Conservation (phyloP, 23 red algal species). For the Gracilaria domingensis region DNA sequence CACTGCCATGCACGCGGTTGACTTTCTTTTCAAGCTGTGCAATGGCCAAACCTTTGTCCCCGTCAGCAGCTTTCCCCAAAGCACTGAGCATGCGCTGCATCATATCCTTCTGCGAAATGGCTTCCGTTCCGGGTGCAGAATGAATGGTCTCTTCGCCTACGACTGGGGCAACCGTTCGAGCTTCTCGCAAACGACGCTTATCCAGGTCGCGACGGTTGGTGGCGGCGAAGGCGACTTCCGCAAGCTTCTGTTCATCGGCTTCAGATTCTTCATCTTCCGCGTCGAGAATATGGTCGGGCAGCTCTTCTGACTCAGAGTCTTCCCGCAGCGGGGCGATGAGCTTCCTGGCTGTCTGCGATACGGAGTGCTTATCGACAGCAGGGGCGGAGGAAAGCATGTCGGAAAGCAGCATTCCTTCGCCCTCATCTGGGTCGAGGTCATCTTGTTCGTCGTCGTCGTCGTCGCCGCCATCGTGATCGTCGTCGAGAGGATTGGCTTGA, state of each 20-base stretch:
- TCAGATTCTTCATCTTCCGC: slow-evolving; percentile 37
- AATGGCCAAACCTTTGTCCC: slow-evolving; percentile 28
- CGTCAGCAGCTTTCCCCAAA: slow-evolving; percentile 29
- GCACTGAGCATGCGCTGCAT: slow-evolving; percentile 47
- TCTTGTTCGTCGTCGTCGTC: slow-evolving; percentile 22
- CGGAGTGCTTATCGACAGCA: neutral
- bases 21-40: slow-evolving; percentile 51
- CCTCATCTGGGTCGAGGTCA: neutral
- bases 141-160: slow-evolving; percentile 16
- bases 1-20: slow-evolving; percentile 18
- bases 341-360: neutral
- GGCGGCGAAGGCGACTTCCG: slow-evolving; percentile 37
- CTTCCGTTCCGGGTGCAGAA: neutral
- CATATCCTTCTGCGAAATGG: slow-evolving; percentile 40
- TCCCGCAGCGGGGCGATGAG: neutral
- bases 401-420: slow-evolving; percentile 6
- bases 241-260: slow-evolving; percentile 22
- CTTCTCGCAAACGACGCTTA: slow-evolving; percentile 21
- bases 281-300: slow-evolving; percentile 23
- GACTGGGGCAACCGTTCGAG: slow-evolving; percentile 9
- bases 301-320: slow-evolving; percentile 21
- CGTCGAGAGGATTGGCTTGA: neutral
- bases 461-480: neutral
- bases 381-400: slow-evolving; percentile 16
- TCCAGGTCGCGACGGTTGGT: slow-evolving; percentile 33